Evolutionary conservation across 148 eudicot genomes (phyloP).

Genomic region (Heliamphora exappendiculata): DNA sequence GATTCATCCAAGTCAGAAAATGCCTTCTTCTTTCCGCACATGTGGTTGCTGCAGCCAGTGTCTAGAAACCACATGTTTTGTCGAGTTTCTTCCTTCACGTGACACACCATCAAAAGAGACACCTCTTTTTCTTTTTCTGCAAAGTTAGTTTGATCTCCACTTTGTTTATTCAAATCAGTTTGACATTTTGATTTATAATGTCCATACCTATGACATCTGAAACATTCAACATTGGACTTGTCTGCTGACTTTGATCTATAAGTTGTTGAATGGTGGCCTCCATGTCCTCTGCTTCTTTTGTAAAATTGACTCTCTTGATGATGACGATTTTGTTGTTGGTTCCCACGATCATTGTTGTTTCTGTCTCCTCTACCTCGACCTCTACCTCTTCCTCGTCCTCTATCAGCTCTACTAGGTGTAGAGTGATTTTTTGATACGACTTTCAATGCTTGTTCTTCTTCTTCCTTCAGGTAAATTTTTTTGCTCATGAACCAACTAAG

Average conservation of each 20-base stretch:
- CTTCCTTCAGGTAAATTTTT: slow-evolving; percentile 4
- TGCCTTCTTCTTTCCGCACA: too few relatives aligned
- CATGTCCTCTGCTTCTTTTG: too few relatives aligned
- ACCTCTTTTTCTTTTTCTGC: background rate
- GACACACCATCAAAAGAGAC: background rate
- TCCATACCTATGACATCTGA: background rate
- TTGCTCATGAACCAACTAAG: slow-evolving; percentile 23
- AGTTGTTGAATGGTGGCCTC: too few relatives aligned
- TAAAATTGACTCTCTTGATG: too few relatives aligned
- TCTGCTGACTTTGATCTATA: background rate
- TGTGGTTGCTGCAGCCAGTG: background rate
- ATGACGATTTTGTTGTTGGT: too few relatives aligned
- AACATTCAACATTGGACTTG: background rate
- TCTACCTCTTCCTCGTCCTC: too few relatives aligned
- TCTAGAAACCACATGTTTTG: background rate
- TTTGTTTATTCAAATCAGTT: background rate
- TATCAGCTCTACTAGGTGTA: background rate
- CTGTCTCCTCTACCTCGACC: too few relatives aligned
- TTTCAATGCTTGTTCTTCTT: slow-evolving; percentile 20
- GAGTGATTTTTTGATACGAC: too few relatives aligned
- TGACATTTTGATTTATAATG: background rate
- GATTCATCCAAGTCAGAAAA: too few relatives aligned
- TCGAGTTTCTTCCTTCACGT: background rate
- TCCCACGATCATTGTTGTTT: rapidly evolving
- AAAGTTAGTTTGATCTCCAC: background rate